Conservation (phyloP, 345 rosid genomes). For the Lepidium aucheri region DNA sequence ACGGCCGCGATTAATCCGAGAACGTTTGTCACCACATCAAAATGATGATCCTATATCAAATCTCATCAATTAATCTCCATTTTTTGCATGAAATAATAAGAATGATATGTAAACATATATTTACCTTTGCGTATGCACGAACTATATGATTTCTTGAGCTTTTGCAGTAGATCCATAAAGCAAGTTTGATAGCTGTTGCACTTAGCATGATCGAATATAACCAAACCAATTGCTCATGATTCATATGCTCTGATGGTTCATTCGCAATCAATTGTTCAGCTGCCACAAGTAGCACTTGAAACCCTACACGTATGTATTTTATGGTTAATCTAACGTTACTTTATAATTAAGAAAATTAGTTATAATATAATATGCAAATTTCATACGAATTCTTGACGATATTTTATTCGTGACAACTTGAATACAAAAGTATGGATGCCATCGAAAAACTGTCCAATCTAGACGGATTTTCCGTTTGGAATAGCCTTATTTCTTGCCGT, state of each 20-base stretch:
- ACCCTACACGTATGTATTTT: constrained; percentile 37
- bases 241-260: constrained; percentile 43
- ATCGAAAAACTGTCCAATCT: too few species aligned
- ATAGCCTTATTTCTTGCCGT: too few species aligned
- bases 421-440: too few species aligned
- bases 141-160: constrained; percentile 69
- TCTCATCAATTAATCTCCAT: not conserved
- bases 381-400: too few species aligned
- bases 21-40: constrained; percentile 82
- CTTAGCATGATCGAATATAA: constrained; percentile 66
- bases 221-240: constrained; percentile 49
- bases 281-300: constrained; percentile 74
- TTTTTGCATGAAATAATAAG: not conserved
- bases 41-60: constrained; percentile 70
- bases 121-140: constrained; percentile 88
- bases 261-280: constrained; percentile 46
- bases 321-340: too few species aligned
- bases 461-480: too few species aligned
- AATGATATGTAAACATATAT: not conserved
- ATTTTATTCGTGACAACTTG: too few species aligned
- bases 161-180: constrained; percentile 82
- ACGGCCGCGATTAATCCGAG: constrained; percentile 77
- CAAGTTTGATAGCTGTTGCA: constrained; percentile 70
- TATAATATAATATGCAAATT: too few species aligned
- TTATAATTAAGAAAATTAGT: too few species aligned